Evolutionary conservation across 2,329 filamentous ascomycete genomes (phyloP).

Genomic region (Delphinella strobiligena): DNA sequence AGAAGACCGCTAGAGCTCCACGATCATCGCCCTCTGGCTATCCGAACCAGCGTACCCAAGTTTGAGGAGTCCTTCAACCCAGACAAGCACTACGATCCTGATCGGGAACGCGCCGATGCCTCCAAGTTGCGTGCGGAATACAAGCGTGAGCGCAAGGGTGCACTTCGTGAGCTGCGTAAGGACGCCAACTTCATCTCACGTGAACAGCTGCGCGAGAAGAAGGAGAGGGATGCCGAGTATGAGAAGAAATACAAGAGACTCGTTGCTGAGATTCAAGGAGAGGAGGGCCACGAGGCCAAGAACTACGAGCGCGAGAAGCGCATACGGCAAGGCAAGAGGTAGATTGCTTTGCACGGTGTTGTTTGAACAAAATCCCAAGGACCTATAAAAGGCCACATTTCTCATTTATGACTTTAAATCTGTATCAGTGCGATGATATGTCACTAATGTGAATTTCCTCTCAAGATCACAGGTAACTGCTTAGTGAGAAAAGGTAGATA

Average conservation of each 20-base stretch:
- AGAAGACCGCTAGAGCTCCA: conserved; percentile 79
- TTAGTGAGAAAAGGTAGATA: no score
- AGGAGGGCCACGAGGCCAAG: conserved; percentile 80
- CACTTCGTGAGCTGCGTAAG: conserved; percentile 85
- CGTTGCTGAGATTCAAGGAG: conserved; percentile 87
- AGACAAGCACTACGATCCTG: conserved; percentile 91
- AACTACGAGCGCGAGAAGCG: conserved; percentile 79
- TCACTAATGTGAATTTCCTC: no score
- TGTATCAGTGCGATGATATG: no score
- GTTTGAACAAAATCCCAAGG: not conserved
- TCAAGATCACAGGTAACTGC: no score
- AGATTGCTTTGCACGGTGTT: not conserved
- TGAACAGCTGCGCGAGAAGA: conserved; percentile 84
- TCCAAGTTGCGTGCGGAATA: conserved; percentile 79
- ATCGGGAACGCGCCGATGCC: conserved; percentile 75
- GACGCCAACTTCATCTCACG: conserved; percentile 88
- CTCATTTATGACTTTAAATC: no score
- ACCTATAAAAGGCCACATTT: no score
- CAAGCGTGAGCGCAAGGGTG: conserved; percentile 91
- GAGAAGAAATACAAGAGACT: conserved; percentile 91
- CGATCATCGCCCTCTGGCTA: conserved; percentile 75
- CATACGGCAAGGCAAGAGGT: conserved; percentile 53
- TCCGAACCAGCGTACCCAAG: conserved; percentile 80
- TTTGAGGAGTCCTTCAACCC: conserved; percentile 95
- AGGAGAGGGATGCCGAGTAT: conserved; percentile 83